Conservation (phyloP, 2,329 filamentous ascomycete genomes). For the Salinomyces thailandicus region DNA sequence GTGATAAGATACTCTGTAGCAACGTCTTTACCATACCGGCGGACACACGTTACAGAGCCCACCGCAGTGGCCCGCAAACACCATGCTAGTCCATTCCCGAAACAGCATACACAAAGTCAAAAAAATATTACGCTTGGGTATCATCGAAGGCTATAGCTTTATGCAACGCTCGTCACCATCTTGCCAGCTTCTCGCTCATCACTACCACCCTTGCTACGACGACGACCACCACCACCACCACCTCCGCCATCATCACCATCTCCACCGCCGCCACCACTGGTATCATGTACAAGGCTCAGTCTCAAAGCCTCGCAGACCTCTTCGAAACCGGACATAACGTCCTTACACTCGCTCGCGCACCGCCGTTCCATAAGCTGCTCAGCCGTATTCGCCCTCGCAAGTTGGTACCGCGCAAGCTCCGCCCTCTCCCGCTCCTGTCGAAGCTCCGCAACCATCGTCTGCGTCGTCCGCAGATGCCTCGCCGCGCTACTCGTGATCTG, state of each 20-base stretch:
- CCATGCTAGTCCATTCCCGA: too few relatives aligned
- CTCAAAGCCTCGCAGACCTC: constrained; percentile 80
- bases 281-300: constrained; percentile 3
- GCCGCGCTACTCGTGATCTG: constrained; percentile 77
- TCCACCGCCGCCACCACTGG: neutral
- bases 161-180: too few relatives aligned
- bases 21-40: too few relatives aligned
- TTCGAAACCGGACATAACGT: constrained; percentile 87
- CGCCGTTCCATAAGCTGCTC: constrained; percentile 64
- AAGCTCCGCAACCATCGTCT: constrained; percentile 78
- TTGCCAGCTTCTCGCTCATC: too few relatives aligned
- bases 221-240: neutral
- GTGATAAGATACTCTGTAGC: too few relatives aligned
- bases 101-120: too few relatives aligned
- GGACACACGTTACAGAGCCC: too few relatives aligned
- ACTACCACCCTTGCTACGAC: too few relatives aligned
- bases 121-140: too few relatives aligned
- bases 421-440: constrained; percentile 69
- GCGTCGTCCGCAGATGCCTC: constrained; percentile 66
- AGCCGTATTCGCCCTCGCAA: constrained; percentile 69
- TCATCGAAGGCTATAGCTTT: too few relatives aligned
- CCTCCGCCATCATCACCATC: neutral
- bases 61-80: too few relatives aligned
- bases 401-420: constrained; percentile 73
- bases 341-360: constrained; percentile 71